Percentiles rank a stretch among this genome's conserved stretches.
These are phyloP conservation scores for Hypomyces rosellus DNA, from an alignment of 2,329 filamentous ascomycete species.

Conservation along the genomic window DNA sequence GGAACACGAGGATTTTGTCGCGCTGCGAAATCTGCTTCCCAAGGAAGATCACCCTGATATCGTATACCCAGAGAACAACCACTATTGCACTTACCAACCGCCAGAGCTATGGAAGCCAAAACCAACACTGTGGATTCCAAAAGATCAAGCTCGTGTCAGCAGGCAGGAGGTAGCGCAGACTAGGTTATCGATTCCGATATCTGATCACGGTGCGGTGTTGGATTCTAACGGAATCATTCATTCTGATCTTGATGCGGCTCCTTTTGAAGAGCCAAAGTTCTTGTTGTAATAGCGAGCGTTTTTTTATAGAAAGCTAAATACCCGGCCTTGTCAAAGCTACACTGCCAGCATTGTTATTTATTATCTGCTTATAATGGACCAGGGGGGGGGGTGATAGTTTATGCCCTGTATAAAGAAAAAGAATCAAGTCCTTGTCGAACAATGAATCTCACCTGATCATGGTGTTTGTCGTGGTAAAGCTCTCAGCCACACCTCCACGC, in stretches of 20 bases:
- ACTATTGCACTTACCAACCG: slow-evolving; percentile 63
- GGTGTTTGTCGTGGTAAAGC: not conserved
- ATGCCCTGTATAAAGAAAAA: not conserved
- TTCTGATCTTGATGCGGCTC: slow-evolving; percentile 33
- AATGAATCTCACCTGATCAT: too few species aligned
- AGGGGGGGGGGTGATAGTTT: too few species aligned
- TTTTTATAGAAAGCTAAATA: slow-evolving; percentile 1
- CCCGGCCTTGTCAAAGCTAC: not conserved
- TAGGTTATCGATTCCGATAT: slow-evolving; percentile 65
- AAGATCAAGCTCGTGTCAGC: slow-evolving; percentile 67
- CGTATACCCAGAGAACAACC: slow-evolving; percentile 46
- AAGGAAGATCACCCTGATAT: slow-evolving; percentile 37
- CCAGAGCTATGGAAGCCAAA: slow-evolving; percentile 50
- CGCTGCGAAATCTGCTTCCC: slow-evolving; percentile 64
- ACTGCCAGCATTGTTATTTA: not conserved
- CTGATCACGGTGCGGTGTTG: slow-evolving; percentile 45
- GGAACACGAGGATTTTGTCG: slow-evolving; percentile 64
- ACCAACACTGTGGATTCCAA: slow-evolving; percentile 80
- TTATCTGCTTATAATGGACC: not conserved
- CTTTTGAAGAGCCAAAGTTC: slow-evolving; percentile 27
- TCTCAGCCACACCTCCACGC: not conserved
- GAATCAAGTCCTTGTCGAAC: not conserved
- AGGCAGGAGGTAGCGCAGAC: slow-evolving; percentile 72
- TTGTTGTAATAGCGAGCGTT: slow-evolving; percentile 30
- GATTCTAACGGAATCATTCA: slow-evolving; percentile 28